These are phyloP conservation scores for Malus sieversii DNA, from an alignment of 306 rosid species.

Conservation along the genomic window DNA sequence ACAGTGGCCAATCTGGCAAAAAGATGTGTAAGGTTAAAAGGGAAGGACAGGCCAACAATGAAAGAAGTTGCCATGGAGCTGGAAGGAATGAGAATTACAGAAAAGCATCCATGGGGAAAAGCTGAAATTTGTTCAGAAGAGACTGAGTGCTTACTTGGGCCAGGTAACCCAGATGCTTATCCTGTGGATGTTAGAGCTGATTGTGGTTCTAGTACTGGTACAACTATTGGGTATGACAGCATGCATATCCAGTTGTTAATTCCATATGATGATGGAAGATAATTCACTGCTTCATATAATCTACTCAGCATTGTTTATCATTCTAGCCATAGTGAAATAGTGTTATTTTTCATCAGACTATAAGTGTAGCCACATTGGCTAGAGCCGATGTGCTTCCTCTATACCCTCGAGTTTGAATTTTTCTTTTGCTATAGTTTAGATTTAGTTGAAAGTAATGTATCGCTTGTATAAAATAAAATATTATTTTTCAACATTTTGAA, in stretches of 20 bases:
- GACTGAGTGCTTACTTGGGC: not conserved
- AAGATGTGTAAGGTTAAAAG: not conserved
- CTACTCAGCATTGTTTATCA: no score
- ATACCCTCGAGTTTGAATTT: no score
- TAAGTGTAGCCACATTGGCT: no score
- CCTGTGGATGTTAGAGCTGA: not conserved
- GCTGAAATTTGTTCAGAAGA: not conserved
- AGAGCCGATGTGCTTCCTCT: no score
- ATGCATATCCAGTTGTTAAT: not conserved
- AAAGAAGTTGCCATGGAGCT: constrained; percentile 3
- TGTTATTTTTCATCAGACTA: no score
- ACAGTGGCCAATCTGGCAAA: not conserved
- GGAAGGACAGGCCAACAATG: constrained; percentile 3
- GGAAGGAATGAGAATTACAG: not conserved
- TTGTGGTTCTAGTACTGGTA: not conserved
- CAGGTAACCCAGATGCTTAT: not conserved
- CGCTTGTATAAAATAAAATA: no score
- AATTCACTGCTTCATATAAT: no score
- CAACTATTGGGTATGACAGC: not conserved
- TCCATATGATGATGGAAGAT: not conserved
- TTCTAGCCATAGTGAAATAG: no score
- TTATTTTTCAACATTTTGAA: no score
- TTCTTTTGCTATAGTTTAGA: no score
- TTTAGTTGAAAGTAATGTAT: no score
- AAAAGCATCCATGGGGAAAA: not conserved